Percentiles rank a stretch among this genome's conserved stretches.
These are phyloP conservation scores for Gypsophila paniculata DNA, from an alignment of 179 eudicot species.

Conservation along the genomic window DNA sequence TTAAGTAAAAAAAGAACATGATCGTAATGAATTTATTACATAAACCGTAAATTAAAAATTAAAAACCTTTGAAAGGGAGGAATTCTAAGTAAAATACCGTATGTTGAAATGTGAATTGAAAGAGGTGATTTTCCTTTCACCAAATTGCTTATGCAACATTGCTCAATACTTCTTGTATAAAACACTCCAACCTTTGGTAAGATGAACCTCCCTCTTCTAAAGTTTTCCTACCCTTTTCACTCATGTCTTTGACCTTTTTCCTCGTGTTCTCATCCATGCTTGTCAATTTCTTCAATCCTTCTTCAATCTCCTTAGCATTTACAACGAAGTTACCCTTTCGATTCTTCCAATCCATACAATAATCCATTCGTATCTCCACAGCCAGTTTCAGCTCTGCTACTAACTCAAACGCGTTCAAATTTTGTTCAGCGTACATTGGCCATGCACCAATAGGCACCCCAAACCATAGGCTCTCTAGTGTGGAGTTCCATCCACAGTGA, in stretches of 20 bases:
- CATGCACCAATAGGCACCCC: slow-evolving; percentile 32
- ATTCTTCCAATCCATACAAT: background rate
- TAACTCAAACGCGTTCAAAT: slow-evolving; percentile 26
- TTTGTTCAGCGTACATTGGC: slow-evolving; percentile 31
- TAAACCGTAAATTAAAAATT: no score
- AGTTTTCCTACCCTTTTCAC: slow-evolving; percentile 12
- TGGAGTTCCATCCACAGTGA: slow-evolving; percentile 36
- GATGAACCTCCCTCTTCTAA: slow-evolving; percentile 28
- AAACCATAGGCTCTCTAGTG: slow-evolving; percentile 31
- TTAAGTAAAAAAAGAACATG: no score
- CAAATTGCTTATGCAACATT: slow-evolving; percentile 3
- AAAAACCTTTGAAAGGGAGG: background rate
- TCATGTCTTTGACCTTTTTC: slow-evolving; percentile 18
- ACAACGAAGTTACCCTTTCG: background rate
- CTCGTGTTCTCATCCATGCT: slow-evolving; percentile 13
- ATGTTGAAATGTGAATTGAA: background rate
- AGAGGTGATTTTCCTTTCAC: background rate
- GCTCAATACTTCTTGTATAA: slow-evolving; percentile 17
- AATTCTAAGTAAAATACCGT: no score
- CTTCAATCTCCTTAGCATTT: slow-evolving; percentile 26
- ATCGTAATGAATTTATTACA: no score
- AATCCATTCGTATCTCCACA: slow-evolving; percentile 30
- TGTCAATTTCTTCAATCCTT: slow-evolving; percentile 28
- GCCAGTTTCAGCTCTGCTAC: slow-evolving; percentile 29
- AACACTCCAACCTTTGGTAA: slow-evolving; percentile 10